These are phyloP conservation scores for Malus domestica DNA, from an alignment of 306 rosid species.

Conservation along the genomic window ASM211411v1 NC_041804.1:12592001-12592500, in stretches of 20 bases:
- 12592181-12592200: slow-evolving; percentile 84
- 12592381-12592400: slow-evolving; percentile 67
- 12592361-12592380: slow-evolving; percentile 82
- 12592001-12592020: not conserved
- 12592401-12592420: slow-evolving; percentile 78
- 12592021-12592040: not conserved
- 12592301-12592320: slow-evolving; percentile 12
- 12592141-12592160: slow-evolving; percentile 43
- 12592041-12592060: not conserved
- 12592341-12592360: slow-evolving; percentile 56
- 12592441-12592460: slow-evolving; percentile 17
- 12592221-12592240: slow-evolving; percentile 94
- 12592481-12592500: not conserved
- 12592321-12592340: slow-evolving; percentile 13
- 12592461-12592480: slow-evolving; percentile 5
- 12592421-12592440: slow-evolving; percentile 91
- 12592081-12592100: not conserved
- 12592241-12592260: slow-evolving; percentile 98
- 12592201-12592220: slow-evolving; percentile 90
- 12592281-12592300: not conserved
- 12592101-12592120: slow-evolving; percentile 11
- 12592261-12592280: slow-evolving; percentile 41
- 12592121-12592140: not conserved
- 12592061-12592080: not conserved
- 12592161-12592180: slow-evolving; percentile 79